Base-by-base conservation (phyloP, 805 yeast genomes). In the Cyberlindnera bimundalis region DNA sequence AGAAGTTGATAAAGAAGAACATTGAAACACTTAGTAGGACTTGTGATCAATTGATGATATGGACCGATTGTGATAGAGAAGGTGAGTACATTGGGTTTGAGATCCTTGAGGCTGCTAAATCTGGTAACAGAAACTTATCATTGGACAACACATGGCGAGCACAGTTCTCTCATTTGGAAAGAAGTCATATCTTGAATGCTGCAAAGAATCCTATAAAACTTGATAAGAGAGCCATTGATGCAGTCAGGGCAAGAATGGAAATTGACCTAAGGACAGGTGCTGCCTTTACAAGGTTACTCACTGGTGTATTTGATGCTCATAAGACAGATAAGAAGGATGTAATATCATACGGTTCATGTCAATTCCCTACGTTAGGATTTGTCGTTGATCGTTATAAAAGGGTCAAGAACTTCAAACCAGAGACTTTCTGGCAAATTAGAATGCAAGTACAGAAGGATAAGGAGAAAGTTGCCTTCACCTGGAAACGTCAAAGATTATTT, bases 51-150 rank as follows among this genome's bases (percentile, higher is more conserved):
- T 64, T 93, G 40, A 86, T 88, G 85, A 87, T 93, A 7, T 93
- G 99, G 98, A 93, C 99, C 1, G 99, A 93, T 71, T 93, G 99
- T 64, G 98, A 90, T 70, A 70, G 97, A 27, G 98, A 90, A 59
- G 98, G 98, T 2, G 98, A 90, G 60, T 84, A 79, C 60, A 90
- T 90, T 42, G 98, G 97, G 0, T 78, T 72, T 66, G 96, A 90
- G 53, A 78, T 95, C 13, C 70, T 77, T 26, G 71, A 79, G 39
- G 81, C 80, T n/a, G 96, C 96, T 0, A 57, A 59, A 36, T 69
- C 68, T 46, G 66, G 62, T 2, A 65, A 84, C 55, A 51, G 62
- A 1, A 47, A 63, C 2, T 55, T 88, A 31, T 65, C 62, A 1
- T 53, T 74, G 15, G 70, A 67, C 10, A 69, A 71, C 24, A 68